phyloP scores from a whole-genome alignment of 495 filamentous ascomycete genomes.

The Aspergillus diversus region DNA sequence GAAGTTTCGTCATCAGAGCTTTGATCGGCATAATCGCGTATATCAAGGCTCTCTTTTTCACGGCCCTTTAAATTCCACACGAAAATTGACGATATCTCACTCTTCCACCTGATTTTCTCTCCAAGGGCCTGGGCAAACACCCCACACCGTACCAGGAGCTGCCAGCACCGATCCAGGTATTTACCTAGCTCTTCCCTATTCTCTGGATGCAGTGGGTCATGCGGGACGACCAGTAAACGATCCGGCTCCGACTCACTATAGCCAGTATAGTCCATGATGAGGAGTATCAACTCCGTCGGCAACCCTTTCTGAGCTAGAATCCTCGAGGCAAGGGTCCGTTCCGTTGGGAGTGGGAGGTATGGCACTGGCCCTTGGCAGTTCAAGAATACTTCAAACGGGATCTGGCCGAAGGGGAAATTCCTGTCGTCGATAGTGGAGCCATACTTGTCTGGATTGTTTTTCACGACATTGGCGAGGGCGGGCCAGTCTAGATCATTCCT shows the following conservation, averaged over 20 bases:
- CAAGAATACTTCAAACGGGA: background rate
- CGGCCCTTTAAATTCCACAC: too few relatives aligned
- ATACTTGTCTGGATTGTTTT: background rate
- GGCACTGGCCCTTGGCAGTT: background rate
- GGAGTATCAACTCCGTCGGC: constrained; percentile 28
- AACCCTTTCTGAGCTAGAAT: background rate
- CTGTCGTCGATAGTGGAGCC: background rate
- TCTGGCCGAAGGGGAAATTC: background rate
- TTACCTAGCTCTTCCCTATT: background rate
- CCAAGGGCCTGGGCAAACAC: background rate
- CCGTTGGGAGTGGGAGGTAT: background rate
- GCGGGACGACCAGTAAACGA: background rate
- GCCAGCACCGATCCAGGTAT: background rate
- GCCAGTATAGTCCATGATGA: background rate
- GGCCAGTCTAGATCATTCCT: background rate
- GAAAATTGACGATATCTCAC: too few relatives aligned
- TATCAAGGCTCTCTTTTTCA: too few relatives aligned
- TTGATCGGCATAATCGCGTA: too few relatives aligned
- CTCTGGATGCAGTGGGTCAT: background rate
- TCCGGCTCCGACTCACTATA: background rate
- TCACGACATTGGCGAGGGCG: background rate
- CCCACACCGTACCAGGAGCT: background rate
- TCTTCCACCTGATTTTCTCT: background rate
- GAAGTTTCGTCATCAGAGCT: too few relatives aligned
- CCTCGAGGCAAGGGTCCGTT: background rate